Evolutionary conservation across 805 yeast genomes (phyloP), one percentile per base, ranked within the genome.

Genomic region (Monosporozyma siamensis): DNA sequence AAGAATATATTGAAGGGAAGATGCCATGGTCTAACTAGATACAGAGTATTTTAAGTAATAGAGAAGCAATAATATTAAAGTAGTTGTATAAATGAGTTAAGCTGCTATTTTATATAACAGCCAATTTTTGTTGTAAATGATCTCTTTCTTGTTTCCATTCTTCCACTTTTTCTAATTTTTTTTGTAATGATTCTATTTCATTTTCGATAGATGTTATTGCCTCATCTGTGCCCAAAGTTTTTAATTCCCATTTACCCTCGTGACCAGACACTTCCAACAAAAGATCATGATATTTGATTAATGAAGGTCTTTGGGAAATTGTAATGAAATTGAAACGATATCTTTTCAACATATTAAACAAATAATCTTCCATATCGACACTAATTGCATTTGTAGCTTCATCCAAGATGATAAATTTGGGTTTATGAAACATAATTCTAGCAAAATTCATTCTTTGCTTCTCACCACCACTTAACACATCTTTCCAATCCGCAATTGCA

Each of bases 401-500:
- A 63, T 88, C 97, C 47, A 88, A 71, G 2, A 88, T 77, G 3
- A 88, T 87, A 61, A 85, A 85, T 58, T 75, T 73, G 38, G 95
- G 95, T 42, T 75, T 74, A 58, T 82, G 85, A 66, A 81, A 86
- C 51, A 88, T 65, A 2, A 88, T 75, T 52, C 96, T 72, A 0
- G 97, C 95, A 67, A 88, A 83, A 61, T 86, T 78, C 60, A 88
- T 74, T 57, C 95, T 77, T 67, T 88, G 97, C 64, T 86, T 81
- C 61, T 88, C 97, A 44, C 97, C 97, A n/a, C 97, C 97, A 63
- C 92, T 82, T 49, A 88, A 72, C n/a, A 88, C 82, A 58, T 83
- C 94, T 55, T 80, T 80, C 96, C 96, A 88, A 50, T 80, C 86
- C 45, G 80, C 72, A 9, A 63, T 52, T 4, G 69, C 57, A 48